Conservation (phyloP, 805 yeast genomes). For the Diddensiella transvaalensis region DNA sequence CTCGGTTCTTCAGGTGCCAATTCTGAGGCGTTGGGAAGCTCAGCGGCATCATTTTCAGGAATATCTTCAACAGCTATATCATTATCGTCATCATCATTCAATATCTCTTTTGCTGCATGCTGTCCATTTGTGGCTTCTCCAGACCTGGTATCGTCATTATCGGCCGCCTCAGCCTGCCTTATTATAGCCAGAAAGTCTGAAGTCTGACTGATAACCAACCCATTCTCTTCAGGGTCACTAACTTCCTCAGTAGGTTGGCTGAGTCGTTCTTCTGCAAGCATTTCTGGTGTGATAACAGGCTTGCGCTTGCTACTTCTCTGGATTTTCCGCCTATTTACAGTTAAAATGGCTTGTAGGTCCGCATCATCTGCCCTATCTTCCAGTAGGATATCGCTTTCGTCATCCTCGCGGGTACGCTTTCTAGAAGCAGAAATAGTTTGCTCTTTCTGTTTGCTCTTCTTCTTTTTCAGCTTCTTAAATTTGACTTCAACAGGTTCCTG, state of each 20-base stretch:
- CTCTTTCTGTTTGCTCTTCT: slow-evolving; percentile 39
- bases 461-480: slow-evolving; percentile 43
- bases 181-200: slow-evolving; percentile 37
- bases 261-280: slow-evolving; percentile 39
- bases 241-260: slow-evolving; percentile 29
- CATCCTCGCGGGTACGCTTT: slow-evolving; percentile 35
- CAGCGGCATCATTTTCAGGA: background rate
- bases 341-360: slow-evolving; percentile 35
- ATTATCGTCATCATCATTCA: background rate
- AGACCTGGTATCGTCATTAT: background rate
- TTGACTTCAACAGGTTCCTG: slow-evolving; percentile 33
- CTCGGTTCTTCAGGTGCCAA: background rate
- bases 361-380: slow-evolving; percentile 39
- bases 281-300: slow-evolving; percentile 23
- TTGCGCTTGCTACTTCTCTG: slow-evolving; percentile 27
- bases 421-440: slow-evolving; percentile 25
- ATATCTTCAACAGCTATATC: background rate
- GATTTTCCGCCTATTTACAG: slow-evolving; percentile 29
- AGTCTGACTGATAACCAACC: slow-evolving; percentile 42
- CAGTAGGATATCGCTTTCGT: slow-evolving; percentile 32
- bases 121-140: background rate
- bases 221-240: slow-evolving; percentile 24
- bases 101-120: background rate
- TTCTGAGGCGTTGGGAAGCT: background rate
- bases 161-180: slow-evolving; percentile 16